Base-by-base conservation (phyloP, 2,329 filamentous ascomycete species). In the Monilinia aucupariae region DNA sequence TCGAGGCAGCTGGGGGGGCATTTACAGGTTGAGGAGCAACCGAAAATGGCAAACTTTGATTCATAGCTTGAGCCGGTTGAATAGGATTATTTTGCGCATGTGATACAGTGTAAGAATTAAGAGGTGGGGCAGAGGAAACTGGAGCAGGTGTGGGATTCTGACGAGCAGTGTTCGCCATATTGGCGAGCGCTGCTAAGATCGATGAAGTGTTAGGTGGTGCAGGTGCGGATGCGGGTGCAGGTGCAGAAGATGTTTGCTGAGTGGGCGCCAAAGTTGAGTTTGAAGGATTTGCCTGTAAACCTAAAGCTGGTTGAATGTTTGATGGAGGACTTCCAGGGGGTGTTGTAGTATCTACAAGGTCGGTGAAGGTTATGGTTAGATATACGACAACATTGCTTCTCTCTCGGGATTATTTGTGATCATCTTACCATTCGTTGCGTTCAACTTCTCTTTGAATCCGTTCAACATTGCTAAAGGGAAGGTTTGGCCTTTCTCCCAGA, bases 401-500 rank as follows among this genome's bases (percentile, higher is more conserved):
- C 12, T 51, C 49, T 50, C 56, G 64, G 62, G 61, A 62, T 58
- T 41, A 54, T 66, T 68, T 67, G 39, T 66, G 65, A 68, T 69
- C 80, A 65, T 76, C 88, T 81, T 90, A 92, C 88, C 69, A 80
- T 76, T 51, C 64, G 80, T 74, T 56, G 83, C 79, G 67, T 82
- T 87, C 71, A 96, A 76, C 76, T 90, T 92, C 74, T 90, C 83
- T 78, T 91, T 93, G 82, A 96, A 96, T 45, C 85, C 85, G 66
- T 82, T 81, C 71, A 99, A 84, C 85, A 96, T 88, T 61, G 86
- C 77, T 49, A 82, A 75, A 32, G 94, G 92, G 76, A 99, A 97
- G 27, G 92, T 97, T 74, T 89, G 88, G 68, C 91, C 91, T 73
- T 94, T 94, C 75, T 97, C 92, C 94, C 94, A 99, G 70, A 99